phyloP scores from a whole-genome alignment of 2,329 filamentous ascomycete species.

The Fusarium sp. region DNA sequence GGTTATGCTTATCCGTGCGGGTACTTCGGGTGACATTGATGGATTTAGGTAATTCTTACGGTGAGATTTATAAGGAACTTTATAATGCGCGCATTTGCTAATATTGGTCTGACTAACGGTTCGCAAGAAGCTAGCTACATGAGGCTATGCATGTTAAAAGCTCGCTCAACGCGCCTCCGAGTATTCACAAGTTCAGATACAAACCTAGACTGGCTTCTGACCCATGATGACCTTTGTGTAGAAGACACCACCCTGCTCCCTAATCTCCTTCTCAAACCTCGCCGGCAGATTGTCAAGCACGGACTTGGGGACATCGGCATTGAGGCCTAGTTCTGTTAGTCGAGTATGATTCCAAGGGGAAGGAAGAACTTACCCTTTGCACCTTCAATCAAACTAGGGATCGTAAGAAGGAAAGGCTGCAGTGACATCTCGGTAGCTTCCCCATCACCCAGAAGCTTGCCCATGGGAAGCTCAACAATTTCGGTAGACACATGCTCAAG shows the following conservation, averaged over 20 bases:
- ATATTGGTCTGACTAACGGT: background rate
- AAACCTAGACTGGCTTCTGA: background rate
- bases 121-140: background rate
- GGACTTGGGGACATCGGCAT: background rate
- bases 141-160: background rate
- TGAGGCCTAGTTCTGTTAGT: background rate
- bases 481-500: background rate
- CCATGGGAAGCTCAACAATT: constrained; percentile 12
- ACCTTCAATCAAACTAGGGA: constrained; percentile 6
- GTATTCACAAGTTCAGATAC: too few relatives aligned
- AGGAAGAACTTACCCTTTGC: constrained; percentile 1
- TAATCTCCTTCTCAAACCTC: constrained; percentile 24
- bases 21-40: background rate
- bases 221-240: constrained; percentile 5
- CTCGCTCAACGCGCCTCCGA: background rate
- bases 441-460: constrained; percentile 1
- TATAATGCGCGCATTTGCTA: background rate
- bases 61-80: background rate
- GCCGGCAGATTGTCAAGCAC: background rate
- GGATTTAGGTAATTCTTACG: background rate
- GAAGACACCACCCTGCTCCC: constrained; percentile 12
- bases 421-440: background rate
- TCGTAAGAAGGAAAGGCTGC: constrained; percentile 13
- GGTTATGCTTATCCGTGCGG: background rate
- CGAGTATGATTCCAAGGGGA: rapidly evolving